Base-by-base conservation (phyloP, 139 green algal genomes). In the Chlorella sp. region DNA sequence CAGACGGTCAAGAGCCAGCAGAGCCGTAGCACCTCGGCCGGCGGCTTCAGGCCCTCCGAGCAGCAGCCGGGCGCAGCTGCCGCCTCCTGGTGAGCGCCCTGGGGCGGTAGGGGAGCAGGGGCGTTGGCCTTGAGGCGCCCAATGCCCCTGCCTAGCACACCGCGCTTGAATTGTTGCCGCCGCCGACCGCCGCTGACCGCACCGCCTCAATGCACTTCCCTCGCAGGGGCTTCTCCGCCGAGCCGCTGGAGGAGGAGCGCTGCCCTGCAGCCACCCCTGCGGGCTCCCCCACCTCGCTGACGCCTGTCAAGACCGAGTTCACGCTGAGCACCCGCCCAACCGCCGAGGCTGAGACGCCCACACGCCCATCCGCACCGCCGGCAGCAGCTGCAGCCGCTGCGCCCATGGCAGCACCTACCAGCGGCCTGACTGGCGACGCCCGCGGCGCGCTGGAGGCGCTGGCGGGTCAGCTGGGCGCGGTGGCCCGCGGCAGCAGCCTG, bases 401-500 rank as follows among this genome's bases (percentile, higher is more conserved):
- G 56, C 38, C 30, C 14, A 22, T 9, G 41, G 20, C 58, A 72
- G 77, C 77, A 58, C 22, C 77, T 30, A 24, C 41, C 60, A 44
- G 14, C 30, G 9, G 40, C 77, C 60, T 73, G 60, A 64, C 64
- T 6, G 7, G 41, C 75, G 65, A 44, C 40, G 43, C 40, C 2
- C 38, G 40, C 17, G 22, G 14, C 0, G 60, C 58, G 6, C 77
- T 83, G 77, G 38, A 73, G 58, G 3, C 14, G 30, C 77, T 83
- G 65, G 77, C 77, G 0, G 40, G 30, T 41, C 40, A 69, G 28
- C 58, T 83, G 60, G 77, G 60, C 58, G 77, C 77, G 41, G 77
- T 46, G 16, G 77, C 77, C 4, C 40, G 41, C 20, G 40, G 40
- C 60, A 20, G 77, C 77, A 43, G 40, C 60, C 56, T 58, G 58